Evolutionary conservation across 192 early-diverging fungal genomes (phyloP).

Genomic region (Blastocladiella britannica): DNA sequence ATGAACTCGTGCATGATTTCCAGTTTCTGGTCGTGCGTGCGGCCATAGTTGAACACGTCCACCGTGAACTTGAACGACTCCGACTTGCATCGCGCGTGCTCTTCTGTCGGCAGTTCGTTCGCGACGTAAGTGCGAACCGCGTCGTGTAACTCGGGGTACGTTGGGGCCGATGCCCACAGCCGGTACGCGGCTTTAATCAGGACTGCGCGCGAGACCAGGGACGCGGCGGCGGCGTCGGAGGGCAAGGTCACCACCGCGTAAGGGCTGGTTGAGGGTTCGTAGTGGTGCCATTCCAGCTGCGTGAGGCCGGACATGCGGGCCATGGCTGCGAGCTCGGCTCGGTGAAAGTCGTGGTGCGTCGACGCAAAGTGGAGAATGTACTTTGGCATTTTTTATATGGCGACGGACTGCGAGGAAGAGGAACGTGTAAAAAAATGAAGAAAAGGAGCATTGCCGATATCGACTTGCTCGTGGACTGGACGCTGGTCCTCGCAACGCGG

Average conservation of each 20-base stretch:
- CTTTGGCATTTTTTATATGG: too few species aligned
- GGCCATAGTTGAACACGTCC: slow-evolving; percentile 50
- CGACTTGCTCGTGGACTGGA: too few species aligned
- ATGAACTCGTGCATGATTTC: slow-evolving; percentile 62
- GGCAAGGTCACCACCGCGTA: slow-evolving; percentile 54
- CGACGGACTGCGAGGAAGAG: too few species aligned
- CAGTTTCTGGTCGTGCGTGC: slow-evolving; percentile 49
- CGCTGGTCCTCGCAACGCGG: too few species aligned
- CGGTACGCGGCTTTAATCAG: slow-evolving; percentile 58
- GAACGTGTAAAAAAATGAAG: too few species aligned
- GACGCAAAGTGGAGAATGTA: slow-evolving; percentile 59
- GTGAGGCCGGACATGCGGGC: slow-evolving; percentile 55
- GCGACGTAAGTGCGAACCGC: too few species aligned
- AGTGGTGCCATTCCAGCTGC: slow-evolving; percentile 32
- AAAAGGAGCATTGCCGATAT: too few species aligned
- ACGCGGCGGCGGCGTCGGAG: slow-evolving; percentile 40
- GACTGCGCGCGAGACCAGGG: slow-evolving; percentile 60
- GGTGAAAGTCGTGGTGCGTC: slow-evolving; percentile 45
- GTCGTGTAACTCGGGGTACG: slow-evolving; percentile 37
- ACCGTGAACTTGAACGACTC: slow-evolving; percentile 57
- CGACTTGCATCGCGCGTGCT: slow-evolving; percentile 24
- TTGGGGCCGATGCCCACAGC: slow-evolving; percentile 47
- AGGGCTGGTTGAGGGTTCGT: slow-evolving; percentile 54
- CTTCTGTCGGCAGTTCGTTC: slow-evolving; percentile 33
- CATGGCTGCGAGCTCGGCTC: slow-evolving; percentile 68